These are phyloP conservation scores for Pestalotiopsis sp. DNA, from an alignment of 2,329 filamentous ascomycete species.

Conservation along the genomic window DNA sequence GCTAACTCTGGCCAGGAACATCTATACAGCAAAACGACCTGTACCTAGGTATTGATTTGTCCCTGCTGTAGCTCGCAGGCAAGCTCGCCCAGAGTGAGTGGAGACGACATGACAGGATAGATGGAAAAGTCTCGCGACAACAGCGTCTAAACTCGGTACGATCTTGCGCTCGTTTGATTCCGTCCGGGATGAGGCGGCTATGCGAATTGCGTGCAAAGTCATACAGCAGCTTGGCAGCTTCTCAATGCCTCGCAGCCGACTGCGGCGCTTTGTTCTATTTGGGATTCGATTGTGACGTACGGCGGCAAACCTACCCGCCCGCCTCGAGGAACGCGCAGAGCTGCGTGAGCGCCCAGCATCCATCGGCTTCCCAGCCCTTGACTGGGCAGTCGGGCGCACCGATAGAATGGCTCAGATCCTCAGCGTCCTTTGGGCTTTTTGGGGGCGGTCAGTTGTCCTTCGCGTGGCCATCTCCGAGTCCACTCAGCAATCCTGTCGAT, in stretches of 20 bases:
- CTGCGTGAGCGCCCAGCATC: conserved; percentile 1
- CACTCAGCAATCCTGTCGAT: background rate
- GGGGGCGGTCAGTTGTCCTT: background rate
- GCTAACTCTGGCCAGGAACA: conserved; percentile 9
- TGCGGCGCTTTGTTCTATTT: conserved; percentile 10
- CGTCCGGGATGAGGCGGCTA: background rate
- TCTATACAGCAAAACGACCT: conserved; percentile 5
- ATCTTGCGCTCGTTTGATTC: background rate
- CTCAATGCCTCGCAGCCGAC: background rate
- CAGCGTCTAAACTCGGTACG: too few species aligned
- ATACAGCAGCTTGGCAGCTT: background rate
- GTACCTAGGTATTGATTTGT: background rate
- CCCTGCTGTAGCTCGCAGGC: background rate
- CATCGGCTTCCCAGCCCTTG: background rate
- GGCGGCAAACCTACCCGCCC: conserved; percentile 14
- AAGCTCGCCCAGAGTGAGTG: background rate
- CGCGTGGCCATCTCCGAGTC: background rate
- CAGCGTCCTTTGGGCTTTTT: background rate
- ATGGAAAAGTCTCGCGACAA: background rate
- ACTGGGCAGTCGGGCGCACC: background rate
- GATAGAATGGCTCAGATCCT: conserved; percentile 1
- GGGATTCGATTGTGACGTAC: background rate
- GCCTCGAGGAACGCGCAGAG: conserved; percentile 2
- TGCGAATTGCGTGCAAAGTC: background rate
- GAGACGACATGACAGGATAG: background rate